A percentile compares a stretch with the other conserved stretches of the same genome.
Conservation (phyloP, 805 yeast species). For the Sugiyamaella qingdaonensis region DNA sequence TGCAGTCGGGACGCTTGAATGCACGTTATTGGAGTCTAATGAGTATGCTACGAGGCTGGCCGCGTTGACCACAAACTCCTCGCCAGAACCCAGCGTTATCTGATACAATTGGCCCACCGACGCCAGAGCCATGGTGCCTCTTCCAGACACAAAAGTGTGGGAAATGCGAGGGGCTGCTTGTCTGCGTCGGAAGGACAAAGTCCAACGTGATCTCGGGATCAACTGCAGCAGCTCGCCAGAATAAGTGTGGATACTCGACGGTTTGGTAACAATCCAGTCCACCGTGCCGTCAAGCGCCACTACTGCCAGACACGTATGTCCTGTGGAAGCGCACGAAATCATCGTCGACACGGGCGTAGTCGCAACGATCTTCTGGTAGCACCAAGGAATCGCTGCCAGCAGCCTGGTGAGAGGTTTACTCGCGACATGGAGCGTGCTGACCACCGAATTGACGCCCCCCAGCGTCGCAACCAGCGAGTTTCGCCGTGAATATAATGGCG, state of each 20-base stretch:
- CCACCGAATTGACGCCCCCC: slow-evolving; percentile 10
- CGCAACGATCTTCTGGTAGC: slow-evolving; percentile 24
- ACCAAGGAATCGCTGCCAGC: slow-evolving; percentile 6
- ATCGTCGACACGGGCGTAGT: slow-evolving; percentile 29
- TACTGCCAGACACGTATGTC: slow-evolving; percentile 30
- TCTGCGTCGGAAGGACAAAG: neutral
- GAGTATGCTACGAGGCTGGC: slow-evolving; percentile 41
- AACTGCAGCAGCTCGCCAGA: slow-evolving; percentile 36
- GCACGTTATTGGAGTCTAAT: slow-evolving; percentile 15
- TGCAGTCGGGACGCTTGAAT: slow-evolving; percentile 7
- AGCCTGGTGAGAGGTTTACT: slow-evolving; percentile 4
- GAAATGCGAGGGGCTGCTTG: slow-evolving; percentile 22
- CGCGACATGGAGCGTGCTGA: slow-evolving; percentile 10
- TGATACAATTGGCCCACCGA: slow-evolving; percentile 37
- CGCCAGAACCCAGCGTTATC: slow-evolving; percentile 36
- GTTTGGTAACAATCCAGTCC: slow-evolving; percentile 42
- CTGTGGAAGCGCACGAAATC: slow-evolving; percentile 21
- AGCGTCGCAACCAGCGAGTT: slow-evolving; percentile 40
- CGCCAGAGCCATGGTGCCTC: slow-evolving; percentile 42
- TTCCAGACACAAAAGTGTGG: slow-evolving; percentile 37
- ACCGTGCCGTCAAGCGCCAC: slow-evolving; percentile 38
- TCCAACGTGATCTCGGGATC: slow-evolving; percentile 25
- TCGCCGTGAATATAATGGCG: slow-evolving; percentile 36
- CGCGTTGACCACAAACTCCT: slow-evolving; percentile 39
- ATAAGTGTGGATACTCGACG: slow-evolving; percentile 43